These are phyloP conservation scores for Populus tremula DNA, from an alignment of 345 rosid genomes.

Conservation along the genomic window DNA sequence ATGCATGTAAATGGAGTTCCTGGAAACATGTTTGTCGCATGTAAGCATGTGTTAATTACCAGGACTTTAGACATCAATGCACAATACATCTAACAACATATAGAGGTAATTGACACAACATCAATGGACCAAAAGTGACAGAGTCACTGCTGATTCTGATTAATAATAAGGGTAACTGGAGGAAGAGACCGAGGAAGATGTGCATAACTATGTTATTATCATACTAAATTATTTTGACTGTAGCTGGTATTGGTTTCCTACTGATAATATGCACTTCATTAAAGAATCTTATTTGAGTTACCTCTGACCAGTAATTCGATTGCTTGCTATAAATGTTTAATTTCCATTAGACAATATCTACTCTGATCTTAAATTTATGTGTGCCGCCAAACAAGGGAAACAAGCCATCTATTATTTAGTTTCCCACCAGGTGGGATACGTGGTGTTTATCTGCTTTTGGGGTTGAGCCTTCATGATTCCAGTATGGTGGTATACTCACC, in stretches of 20 bases:
- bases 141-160: not conserved
- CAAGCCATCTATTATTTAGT: not conserved
- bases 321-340: not conserved
- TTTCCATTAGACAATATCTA: not conserved
- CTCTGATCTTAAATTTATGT: not conserved
- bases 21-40: not conserved
- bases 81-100: not conserved
- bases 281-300: not conserved
- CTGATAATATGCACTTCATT: not conserved
- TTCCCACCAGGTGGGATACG: not conserved
- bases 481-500: not conserved
- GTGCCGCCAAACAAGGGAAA: not conserved
- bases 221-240: not conserved
- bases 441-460: not conserved
- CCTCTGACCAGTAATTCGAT: not conserved
- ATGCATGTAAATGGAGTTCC: not conserved
- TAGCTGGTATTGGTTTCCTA: not conserved
- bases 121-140: not conserved
- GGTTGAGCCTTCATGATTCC: not conserved
- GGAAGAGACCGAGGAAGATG: not conserved
- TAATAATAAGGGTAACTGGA: not conserved
- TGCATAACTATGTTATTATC: not conserved
- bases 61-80: not conserved
- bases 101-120: not conserved
- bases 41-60: not conserved